Conservation (phyloP, 371 early-diverging fungal species). For the Fennellomyces sp. region DNA sequence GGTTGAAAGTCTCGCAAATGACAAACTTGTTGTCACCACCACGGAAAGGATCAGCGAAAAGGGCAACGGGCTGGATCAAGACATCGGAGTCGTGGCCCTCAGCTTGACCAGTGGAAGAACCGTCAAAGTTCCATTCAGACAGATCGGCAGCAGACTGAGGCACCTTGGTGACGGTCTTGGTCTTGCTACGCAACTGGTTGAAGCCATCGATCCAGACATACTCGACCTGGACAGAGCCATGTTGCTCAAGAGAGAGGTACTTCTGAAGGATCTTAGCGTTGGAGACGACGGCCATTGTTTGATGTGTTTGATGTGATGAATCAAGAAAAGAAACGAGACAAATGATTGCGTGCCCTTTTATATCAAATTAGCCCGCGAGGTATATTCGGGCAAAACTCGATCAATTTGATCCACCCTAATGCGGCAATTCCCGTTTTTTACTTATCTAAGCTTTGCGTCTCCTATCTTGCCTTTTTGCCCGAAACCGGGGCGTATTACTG, state of each 20-base stretch:
- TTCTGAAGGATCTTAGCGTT: constrained; percentile 51
- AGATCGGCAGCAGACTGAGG: constrained; percentile 47
- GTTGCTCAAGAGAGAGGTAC: constrained; percentile 58
- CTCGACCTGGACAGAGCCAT: constrained; percentile 57
- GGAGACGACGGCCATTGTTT: constrained; percentile 39
- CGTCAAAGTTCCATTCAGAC: constrained; percentile 68
- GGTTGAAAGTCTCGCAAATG: constrained; percentile 54
- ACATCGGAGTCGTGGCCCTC: constrained; percentile 67
- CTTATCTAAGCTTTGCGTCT: constrained; percentile 8
- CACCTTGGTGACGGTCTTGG: constrained; percentile 45
- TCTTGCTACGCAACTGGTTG: constrained; percentile 50
- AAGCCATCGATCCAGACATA: constrained; percentile 68
- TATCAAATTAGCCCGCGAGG: constrained; percentile 4
- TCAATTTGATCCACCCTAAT: background rate
- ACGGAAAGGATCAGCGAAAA: constrained; percentile 65
- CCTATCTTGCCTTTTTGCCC: constrained; percentile 8
- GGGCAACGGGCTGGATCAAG: constrained; percentile 55
- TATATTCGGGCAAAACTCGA: background rate
- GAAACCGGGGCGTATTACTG: background rate
- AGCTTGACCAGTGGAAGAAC: constrained; percentile 65
- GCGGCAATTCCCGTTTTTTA: constrained; percentile 4
- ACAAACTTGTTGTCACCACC: constrained; percentile 66
- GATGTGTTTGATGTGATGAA: background rate
- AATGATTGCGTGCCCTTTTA: background rate
- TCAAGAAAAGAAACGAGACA: constrained; percentile 2